Percentiles rank a stretch among this genome's conserved stretches.
Evolutionary conservation across 169 alveolate genomes (phyloP).

Genomic region (Plasmodium relictum): DNA sequence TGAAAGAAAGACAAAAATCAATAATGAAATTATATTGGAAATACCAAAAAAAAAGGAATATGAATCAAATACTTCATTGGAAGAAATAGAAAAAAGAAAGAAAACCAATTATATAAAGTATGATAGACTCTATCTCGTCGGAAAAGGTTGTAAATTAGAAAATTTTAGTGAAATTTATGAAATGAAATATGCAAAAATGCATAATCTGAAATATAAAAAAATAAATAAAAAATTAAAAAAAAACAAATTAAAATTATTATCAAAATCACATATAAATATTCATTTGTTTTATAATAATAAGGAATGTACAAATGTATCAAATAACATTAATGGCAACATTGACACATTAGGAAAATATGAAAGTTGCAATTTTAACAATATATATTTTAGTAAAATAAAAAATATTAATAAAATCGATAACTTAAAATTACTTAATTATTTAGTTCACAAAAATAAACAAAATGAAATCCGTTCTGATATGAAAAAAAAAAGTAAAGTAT

Average conservation of each 20-base stretch:
- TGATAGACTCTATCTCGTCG: background rate
- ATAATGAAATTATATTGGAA: background rate
- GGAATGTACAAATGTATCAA: background rate
- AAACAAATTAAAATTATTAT: constrained; percentile 34
- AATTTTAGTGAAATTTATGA: constrained; percentile 37
- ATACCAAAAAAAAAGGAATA: background rate
- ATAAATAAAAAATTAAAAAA: constrained; percentile 22
- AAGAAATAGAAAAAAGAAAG: constrained; percentile 7
- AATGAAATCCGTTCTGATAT: constrained; percentile 35
- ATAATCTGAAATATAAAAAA: constrained; percentile 44
- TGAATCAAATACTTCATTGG: constrained; percentile 1
- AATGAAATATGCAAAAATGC: constrained; percentile 33
- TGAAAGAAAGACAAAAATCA: constrained; percentile 10
- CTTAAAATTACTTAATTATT: constrained; percentile 39
- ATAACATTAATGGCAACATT: constrained; percentile 8
- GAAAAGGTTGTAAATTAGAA: constrained; percentile 16
- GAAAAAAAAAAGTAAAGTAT: constrained; percentile 67
- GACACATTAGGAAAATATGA: background rate
- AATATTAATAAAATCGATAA: constrained; percentile 23
- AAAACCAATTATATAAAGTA: constrained; percentile 7
- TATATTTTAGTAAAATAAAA: constrained; percentile 7
- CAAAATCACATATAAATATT: constrained; percentile 26
- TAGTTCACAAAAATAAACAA: constrained; percentile 58
- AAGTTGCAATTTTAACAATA: background rate
- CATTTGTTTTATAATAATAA: constrained; percentile 42